A percentile compares a stretch with the other conserved stretches of the same genome.
phyloP scores from a whole-genome alignment of 805 yeast genomes.

The Citeromyces matritensis region DNA sequence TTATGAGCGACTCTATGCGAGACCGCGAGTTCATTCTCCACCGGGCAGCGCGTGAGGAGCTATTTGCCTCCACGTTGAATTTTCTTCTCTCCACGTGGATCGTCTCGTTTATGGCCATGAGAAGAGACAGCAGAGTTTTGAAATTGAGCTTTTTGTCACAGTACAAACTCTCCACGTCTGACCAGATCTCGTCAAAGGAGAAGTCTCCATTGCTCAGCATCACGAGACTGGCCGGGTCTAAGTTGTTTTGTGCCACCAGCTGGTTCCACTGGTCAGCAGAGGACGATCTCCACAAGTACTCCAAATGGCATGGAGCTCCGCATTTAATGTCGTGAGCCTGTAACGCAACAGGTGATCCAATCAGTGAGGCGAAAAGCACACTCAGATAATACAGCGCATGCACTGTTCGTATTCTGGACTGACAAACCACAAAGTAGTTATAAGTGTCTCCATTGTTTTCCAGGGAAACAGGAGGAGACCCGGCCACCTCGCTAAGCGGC shows the following conservation, averaged over 20 bases:
- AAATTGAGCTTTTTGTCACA: conserved; percentile 24
- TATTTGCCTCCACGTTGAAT: conserved; percentile 13
- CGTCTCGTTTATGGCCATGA: conserved; percentile 54
- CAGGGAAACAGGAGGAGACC: conserved; percentile 21
- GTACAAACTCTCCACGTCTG: conserved; percentile 26
- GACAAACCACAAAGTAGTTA: conserved; percentile 38
- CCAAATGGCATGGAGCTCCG: conserved; percentile 51
- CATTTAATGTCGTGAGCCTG: conserved; percentile 31
- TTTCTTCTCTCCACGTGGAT: conserved; percentile 35
- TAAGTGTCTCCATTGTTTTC: conserved; percentile 14
- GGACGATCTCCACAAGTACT: conserved; percentile 43
- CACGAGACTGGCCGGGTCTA: conserved; percentile 39
- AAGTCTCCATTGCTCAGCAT: conserved; percentile 41
- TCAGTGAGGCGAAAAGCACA: conserved; percentile 26
- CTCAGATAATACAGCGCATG: conserved; percentile 34
- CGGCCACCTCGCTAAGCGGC: conserved; percentile 27
- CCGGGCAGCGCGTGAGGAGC: conserved; percentile 20
- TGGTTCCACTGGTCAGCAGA: conserved; percentile 35
- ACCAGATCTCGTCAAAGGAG: conserved; percentile 34
- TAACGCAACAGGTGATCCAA: conserved; percentile 25
- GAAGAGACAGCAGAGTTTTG: conserved; percentile 35
- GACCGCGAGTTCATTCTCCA: conserved; percentile 60
- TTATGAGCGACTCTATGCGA: conserved; percentile 36
- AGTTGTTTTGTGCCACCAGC: conserved; percentile 17
- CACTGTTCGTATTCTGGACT: conserved; percentile 38